Percentiles rank a stretch among this genome's conserved stretches.
Conservation (phyloP, 768 basidiomycete genomes). For the Rhizopogon vesiculosus region DNA sequence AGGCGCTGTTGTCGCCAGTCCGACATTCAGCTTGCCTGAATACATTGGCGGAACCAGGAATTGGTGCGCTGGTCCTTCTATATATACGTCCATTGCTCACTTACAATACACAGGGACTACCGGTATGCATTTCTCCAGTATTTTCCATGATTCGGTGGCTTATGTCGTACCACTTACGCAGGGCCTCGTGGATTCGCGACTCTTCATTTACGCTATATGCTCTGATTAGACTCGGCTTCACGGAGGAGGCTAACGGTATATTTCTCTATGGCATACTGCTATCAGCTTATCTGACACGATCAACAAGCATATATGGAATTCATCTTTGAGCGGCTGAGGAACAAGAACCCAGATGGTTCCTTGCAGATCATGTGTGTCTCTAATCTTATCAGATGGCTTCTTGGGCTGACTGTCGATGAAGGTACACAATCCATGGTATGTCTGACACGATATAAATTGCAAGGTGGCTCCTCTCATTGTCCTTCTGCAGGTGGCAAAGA, state of each 20-base stretch:
- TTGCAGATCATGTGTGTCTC: conserved; percentile 78
- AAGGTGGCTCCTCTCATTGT: not conserved
- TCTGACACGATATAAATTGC: not conserved
- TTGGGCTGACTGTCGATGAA: conserved; percentile 7
- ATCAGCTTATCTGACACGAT: not conserved
- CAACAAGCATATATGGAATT: conserved; percentile 81
- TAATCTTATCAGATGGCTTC: not conserved
- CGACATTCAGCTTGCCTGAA: conserved; percentile 93
- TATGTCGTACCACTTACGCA: conserved; percentile 17
- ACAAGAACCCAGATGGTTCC: conserved; percentile 87
- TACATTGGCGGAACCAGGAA: conserved; percentile 87
- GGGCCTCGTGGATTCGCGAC: conserved; percentile 92
- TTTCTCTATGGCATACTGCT: not conserved
- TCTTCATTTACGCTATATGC: conserved; percentile 95
- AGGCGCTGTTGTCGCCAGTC: conserved; percentile 92
- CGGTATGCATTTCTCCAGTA: conserved; percentile 32
- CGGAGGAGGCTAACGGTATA: conserved; percentile 84
- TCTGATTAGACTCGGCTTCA: conserved; percentile 89
- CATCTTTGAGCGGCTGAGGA: conserved; percentile 75
- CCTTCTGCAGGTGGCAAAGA: conserved; percentile 57
- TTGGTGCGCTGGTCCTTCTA: conserved; percentile 47
- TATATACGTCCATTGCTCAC: not conserved
- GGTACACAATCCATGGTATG: conserved; percentile 86
- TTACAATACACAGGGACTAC: conserved; percentile 47
- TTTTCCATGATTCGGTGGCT: no score